Base-by-base conservation (phyloP, 2,329 filamentous ascomycete species). In the Aphanoascus verrucosus region DNA sequence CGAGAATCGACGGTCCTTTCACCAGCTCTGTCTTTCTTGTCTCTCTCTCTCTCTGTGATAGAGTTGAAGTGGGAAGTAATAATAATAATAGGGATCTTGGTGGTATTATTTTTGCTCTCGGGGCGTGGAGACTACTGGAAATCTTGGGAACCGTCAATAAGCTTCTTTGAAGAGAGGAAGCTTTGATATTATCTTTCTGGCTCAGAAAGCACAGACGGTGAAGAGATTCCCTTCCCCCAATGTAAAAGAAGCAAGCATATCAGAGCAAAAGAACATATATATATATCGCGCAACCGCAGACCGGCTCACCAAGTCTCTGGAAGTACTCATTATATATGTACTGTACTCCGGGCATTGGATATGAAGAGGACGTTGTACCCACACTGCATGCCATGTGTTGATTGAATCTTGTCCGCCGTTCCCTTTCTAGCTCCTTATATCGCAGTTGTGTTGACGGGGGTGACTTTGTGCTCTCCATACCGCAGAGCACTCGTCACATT, bases 321-420 rank as follows among this genome's bases (percentile, higher is more conserved):
- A 46, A 34, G 44, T 34, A 32, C 3, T 45, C 8, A 20, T 17
- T 12, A 28, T 5, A n/a, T n/a, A n/a, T n/a, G n/a, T n/a, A n/a
- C n/a, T n/a, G 42, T 45, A 45, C 42, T 48, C 15, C 31, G 12
- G 20, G 20, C 23, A 31, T 45, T 43, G 17, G 4, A 38, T 49
- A 15, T 40, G 23, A 20, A 49, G 35, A 50, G 28, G 37, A n/a
- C 48, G 48, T 50, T 50, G 48, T 50, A 50, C 48, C 48, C 48
- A 50, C 48, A 42, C 23, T 34, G 37, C 23, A 19, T 17, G 48
- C 48, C 48, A 50, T 50, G 48, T 50, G 48, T 43, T 43, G 48
- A 43, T 43, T 40, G 34, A 49, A 40, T 49, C 35, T 11, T 45
- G 45, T n/a, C 17, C 32, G 32, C 12, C 6, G 45, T 48, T 49